Percentiles rank a stretch among this genome's conserved stretches.
These are phyloP conservation scores for Capronia americana DNA, from an alignment of 2,329 filamentous ascomycete genomes.

Conservation along the genomic window DNA sequence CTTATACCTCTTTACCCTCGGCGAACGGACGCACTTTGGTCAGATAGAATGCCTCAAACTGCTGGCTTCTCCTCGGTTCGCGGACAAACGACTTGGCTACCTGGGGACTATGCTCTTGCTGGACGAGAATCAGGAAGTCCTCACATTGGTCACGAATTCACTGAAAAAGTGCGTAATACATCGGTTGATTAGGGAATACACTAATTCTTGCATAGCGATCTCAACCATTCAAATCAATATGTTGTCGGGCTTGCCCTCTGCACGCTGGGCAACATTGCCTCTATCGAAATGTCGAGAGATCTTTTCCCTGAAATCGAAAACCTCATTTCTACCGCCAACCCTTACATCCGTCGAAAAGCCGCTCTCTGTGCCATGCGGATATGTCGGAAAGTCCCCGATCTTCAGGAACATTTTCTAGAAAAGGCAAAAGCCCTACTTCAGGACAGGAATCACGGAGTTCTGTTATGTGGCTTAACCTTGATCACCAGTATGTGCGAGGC, in stretches of 20 bases:
- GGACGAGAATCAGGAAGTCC: slow-evolving; percentile 97
- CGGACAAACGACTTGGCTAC: slow-evolving; percentile 95
- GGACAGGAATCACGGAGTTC: slow-evolving; percentile 93
- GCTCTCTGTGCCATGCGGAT: slow-evolving; percentile 99
- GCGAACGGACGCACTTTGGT: slow-evolving; percentile 96
- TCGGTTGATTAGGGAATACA: slow-evolving; percentile 1
- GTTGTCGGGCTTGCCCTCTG: slow-evolving; percentile 95
- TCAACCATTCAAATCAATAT: slow-evolving; percentile 97
- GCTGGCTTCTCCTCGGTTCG: slow-evolving; percentile 93
- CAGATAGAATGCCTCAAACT: slow-evolving; percentile 99
- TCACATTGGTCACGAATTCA: slow-evolving; percentile 97
- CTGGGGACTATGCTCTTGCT: slow-evolving; percentile 93
- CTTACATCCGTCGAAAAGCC: slow-evolving; percentile 97
- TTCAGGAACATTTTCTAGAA: slow-evolving; percentile 96
- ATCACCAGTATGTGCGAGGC: slow-evolving; percentile 93
- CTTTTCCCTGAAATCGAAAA: slow-evolving; percentile 95
- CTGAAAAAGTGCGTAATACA: slow-evolving; percentile 78
- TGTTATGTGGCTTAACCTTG: slow-evolving; percentile 89
- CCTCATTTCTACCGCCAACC: slow-evolving; percentile 89
- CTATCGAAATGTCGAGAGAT: slow-evolving; percentile 97
- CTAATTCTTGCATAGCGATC: slow-evolving; percentile 70
- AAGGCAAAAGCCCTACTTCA: slow-evolving; percentile 87
- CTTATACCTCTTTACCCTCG: slow-evolving; percentile 95
- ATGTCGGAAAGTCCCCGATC: slow-evolving; percentile 94
- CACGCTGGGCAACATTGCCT: slow-evolving; percentile 96